Percentiles rank a stretch among this genome's conserved stretches.
Conservation (phyloP, 495 filamentous ascomycete species). For the Xylaria venustula region DNA sequence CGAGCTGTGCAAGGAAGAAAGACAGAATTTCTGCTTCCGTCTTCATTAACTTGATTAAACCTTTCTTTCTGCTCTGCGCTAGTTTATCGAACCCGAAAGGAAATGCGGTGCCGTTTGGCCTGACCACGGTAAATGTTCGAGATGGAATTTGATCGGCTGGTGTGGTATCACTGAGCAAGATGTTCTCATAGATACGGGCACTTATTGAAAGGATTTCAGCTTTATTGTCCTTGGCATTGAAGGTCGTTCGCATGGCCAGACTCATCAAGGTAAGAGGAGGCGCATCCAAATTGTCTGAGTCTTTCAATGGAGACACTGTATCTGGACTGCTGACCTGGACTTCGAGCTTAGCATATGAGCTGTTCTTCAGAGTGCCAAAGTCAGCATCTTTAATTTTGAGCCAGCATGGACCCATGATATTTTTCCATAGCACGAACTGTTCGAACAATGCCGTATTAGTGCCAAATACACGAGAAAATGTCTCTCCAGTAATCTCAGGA, state of each 20-base stretch:
- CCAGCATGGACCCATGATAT: slow-evolving; percentile 98
- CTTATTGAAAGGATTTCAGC: slow-evolving; percentile 91
- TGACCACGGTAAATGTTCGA: slow-evolving; percentile 87
- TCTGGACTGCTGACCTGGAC: slow-evolving; percentile 75
- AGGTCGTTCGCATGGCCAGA: slow-evolving; percentile 78
- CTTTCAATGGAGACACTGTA: slow-evolving; percentile 64
- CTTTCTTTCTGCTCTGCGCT: slow-evolving; percentile 57
- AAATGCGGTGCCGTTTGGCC: slow-evolving; percentile 71
- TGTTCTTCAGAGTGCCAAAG: slow-evolving; percentile 81
- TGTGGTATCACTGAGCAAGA: slow-evolving; percentile 84
- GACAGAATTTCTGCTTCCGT: slow-evolving; percentile 79
- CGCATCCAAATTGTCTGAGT: slow-evolving; percentile 73
- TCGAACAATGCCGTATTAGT: slow-evolving; percentile 93
- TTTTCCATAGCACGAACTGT: slow-evolving; percentile 97
- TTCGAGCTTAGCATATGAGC: slow-evolving; percentile 96
- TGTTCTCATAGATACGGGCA: slow-evolving; percentile 86
- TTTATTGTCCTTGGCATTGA: slow-evolving; percentile 93
- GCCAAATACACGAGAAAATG: slow-evolving; percentile 93
- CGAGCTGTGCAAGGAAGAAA: slow-evolving; percentile 84
- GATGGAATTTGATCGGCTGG: slow-evolving; percentile 83
- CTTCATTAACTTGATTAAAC: slow-evolving; percentile 74
- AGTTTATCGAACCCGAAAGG: slow-evolving; percentile 83
- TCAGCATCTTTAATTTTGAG: slow-evolving; percentile 81
- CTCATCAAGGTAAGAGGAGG: slow-evolving; percentile 94
- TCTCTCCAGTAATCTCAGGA: slow-evolving; percentile 68